Conservation (phyloP, 2,329 filamentous ascomycete genomes). For the Cryphonectria radicalis region DNA sequence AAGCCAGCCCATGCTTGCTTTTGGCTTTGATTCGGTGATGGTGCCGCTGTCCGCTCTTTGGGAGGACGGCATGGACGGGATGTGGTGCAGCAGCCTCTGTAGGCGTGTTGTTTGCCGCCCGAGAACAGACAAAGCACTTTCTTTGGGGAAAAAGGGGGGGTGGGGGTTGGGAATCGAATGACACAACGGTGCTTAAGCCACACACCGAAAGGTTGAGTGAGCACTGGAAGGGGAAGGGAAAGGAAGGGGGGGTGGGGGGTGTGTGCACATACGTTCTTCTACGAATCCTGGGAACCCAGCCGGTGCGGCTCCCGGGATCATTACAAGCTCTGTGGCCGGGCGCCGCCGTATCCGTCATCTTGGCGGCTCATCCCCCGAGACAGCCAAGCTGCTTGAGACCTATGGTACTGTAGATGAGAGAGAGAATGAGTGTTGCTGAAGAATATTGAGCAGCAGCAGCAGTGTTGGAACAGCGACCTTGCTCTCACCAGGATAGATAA, state of each 20-base stretch:
- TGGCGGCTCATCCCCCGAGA: background rate
- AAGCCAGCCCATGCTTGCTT: background rate
- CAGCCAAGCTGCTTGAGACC: background rate
- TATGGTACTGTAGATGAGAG: background rate
- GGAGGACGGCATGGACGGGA: too few species aligned
- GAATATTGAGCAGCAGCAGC: too few species aligned
- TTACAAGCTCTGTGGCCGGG: background rate
- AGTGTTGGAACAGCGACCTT: background rate
- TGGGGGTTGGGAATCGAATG: background rate
- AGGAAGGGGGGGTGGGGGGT: too few species aligned
- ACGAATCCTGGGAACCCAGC: background rate
- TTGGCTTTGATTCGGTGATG: too few species aligned
- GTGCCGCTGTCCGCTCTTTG: background rate
- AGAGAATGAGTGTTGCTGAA: background rate
- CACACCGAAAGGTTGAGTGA: background rate
- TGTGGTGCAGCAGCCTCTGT: background rate
- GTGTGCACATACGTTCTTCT: background rate
- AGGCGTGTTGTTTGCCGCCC: background rate
- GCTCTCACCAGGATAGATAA: background rate
- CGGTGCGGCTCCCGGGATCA: slow-evolving; percentile 1
- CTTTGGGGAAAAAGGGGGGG: too few species aligned
- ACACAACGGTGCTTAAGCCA: background rate
- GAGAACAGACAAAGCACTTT: background rate
- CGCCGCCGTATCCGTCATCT: background rate
- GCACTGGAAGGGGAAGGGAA: too few species aligned